Evolutionary conservation across 73 alveolate genomes (phyloP).

Genomic region (Paramecium primaurelia): DNA sequence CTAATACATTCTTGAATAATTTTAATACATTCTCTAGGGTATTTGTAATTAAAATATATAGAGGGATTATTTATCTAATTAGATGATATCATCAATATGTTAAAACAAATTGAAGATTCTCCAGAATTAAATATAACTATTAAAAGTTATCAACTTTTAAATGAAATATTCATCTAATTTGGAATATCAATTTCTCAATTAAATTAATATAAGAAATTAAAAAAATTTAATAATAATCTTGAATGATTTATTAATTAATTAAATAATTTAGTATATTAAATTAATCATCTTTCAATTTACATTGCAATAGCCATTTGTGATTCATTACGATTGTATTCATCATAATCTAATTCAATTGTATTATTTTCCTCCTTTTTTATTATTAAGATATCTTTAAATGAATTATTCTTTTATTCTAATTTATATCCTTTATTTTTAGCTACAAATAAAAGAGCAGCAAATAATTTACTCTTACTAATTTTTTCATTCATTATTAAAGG

Average conservation of each 20-base stretch:
- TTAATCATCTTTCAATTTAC: background rate
- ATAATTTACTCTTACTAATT: background rate
- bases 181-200: background rate
- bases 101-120: background rate
- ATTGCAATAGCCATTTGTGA: background rate
- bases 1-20: background rate
- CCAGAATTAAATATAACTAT: background rate
- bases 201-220: background rate
- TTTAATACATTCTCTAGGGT: background rate
- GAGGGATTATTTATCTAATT: background rate
- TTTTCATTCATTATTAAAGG: background rate
- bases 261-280: background rate
- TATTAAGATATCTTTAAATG: background rate
- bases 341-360: background rate
- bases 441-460: constrained; percentile 6
- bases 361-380: background rate
- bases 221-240: background rate
- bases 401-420: background rate
- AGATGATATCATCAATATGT: background rate
- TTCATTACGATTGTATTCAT: background rate
- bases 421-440: background rate
- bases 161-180: background rate
- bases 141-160: background rate
- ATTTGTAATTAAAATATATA: background rate
- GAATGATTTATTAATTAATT: background rate